Percentiles rank a stretch among this genome's conserved stretches.
These are phyloP conservation scores for Monocercomonoides exilis DNA, from an alignment of 78 protist species.

Conservation along the genomic window DNA sequence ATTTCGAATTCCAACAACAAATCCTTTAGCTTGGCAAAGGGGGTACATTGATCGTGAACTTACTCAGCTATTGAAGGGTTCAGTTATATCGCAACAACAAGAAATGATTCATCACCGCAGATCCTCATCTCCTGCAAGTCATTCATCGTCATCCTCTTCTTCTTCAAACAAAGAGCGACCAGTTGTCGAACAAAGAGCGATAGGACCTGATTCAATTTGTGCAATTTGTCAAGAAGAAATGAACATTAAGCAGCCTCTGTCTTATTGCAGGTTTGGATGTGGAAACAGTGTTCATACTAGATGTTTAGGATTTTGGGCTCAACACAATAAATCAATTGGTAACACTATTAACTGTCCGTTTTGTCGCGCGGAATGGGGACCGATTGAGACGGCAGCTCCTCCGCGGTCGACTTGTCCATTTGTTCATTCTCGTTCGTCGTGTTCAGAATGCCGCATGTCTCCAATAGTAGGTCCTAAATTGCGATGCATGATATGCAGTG, in stretches of 20 bases:
- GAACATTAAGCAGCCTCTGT: not conserved
- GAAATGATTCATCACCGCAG: not conserved
- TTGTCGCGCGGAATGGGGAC: slow-evolving; percentile 13
- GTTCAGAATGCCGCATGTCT: not conserved
- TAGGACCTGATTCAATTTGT: not conserved
- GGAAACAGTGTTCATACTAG: not conserved
- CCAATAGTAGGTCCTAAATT: not conserved
- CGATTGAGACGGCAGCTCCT: not conserved
- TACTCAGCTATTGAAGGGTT: not conserved
- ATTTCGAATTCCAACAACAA: not conserved
- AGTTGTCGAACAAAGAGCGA: not conserved
- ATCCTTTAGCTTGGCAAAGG: slow-evolving; percentile 1
- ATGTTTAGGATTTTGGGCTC: not conserved
- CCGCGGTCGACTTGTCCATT: slow-evolving; percentile 3
- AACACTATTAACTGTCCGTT: not conserved
- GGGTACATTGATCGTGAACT: not conserved
- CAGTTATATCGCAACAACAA: not conserved
- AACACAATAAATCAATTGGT: not conserved
- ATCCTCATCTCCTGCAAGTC: not conserved
- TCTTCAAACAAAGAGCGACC: not conserved
- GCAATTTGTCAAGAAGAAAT: slow-evolving; percentile 7
- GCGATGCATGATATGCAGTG: slow-evolving; percentile 5
- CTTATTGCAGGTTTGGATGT: not conserved
- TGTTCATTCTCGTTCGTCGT: not conserved
- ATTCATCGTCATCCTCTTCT: not conserved